Conservation (phyloP, 257 asterid species). For the Rehmannia glutinosa region DNA sequence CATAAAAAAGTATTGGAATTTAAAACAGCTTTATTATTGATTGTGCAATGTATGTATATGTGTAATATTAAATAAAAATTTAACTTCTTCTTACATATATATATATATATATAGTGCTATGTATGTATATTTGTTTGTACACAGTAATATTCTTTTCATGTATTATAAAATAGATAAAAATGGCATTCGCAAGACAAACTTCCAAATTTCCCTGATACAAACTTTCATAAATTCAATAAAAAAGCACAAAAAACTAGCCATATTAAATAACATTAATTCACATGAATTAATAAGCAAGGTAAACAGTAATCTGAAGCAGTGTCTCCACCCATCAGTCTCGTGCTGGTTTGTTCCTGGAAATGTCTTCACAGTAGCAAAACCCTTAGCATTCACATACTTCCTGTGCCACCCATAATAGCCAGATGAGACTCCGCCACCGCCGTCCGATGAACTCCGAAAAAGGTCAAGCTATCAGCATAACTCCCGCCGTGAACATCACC, state of each 20-base stretch:
- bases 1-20: no score
- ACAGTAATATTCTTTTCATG: no score
- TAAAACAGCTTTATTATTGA: no score
- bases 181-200: no score
- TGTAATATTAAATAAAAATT: no score
- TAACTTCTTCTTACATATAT: no score
- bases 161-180: no score
- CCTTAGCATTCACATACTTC: slow-evolving; percentile 70
- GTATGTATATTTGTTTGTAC: no score
- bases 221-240: no score
- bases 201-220: no score
- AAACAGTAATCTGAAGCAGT: slow-evolving; percentile 49
- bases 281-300: slow-evolving; percentile 55
- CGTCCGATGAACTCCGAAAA: slow-evolving; percentile 66
- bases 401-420: slow-evolving; percentile 90
- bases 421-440: slow-evolving; percentile 75
- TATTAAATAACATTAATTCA: not conserved
- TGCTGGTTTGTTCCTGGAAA: slow-evolving; percentile 40
- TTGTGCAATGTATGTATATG: no score
- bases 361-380: slow-evolving; percentile 64
- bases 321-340: slow-evolving; percentile 82
- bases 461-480: slow-evolving; percentile 61
- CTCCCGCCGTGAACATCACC: slow-evolving; percentile 69
- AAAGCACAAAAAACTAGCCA: not conserved
- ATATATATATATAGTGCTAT: no score